Evolutionary conservation across 371 early-diverging fungal species (phyloP).

Genomic region (Actinomortierella wolfii): DNA sequence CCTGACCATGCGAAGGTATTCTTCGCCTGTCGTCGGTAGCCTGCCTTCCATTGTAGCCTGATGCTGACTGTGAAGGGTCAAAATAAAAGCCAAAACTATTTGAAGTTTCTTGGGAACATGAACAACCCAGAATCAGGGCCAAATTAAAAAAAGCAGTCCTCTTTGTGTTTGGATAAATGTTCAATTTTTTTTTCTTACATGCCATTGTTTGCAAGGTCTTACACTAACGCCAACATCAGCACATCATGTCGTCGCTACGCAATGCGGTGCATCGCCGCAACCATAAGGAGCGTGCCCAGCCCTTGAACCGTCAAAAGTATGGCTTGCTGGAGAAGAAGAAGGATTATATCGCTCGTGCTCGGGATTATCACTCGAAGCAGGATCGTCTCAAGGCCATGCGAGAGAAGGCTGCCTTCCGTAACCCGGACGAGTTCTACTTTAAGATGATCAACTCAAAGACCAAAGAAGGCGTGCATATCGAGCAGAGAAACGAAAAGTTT

Average conservation of each 20-base stretch:
- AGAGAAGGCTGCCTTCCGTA: slow-evolving; percentile 85
- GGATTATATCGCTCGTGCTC: slow-evolving; percentile 95
- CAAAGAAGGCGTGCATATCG: slow-evolving; percentile 81
- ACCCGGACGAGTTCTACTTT: slow-evolving; percentile 98
- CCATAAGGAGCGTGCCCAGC: slow-evolving; percentile 92
- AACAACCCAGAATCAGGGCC: not conserved
- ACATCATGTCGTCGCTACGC: slow-evolving; percentile 63
- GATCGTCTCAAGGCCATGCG: slow-evolving; percentile 79
- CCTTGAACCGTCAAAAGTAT: slow-evolving; percentile 65
- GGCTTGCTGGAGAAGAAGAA: slow-evolving; percentile 97
- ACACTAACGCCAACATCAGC: not conserved
- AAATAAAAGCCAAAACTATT: too few relatives aligned
- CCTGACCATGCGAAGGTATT: slow-evolving; percentile 56
- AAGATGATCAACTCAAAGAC: slow-evolving; percentile 90
- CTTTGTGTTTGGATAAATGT: not conserved
- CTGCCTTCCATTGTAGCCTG: slow-evolving; percentile 17
- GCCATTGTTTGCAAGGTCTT: not conserved
- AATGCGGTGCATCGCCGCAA: slow-evolving; percentile 89
- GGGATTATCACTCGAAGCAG: slow-evolving; percentile 88
- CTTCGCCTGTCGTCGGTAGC: slow-evolving; percentile 52
- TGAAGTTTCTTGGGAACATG: not conserved
- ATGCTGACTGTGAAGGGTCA: slow-evolving; percentile 1
- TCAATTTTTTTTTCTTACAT: slow-evolving; percentile 16
- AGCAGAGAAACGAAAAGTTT: slow-evolving; percentile 74
- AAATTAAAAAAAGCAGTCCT: slow-evolving; percentile 1